phyloP scores from a whole-genome alignment of 306 rosid genomes.

The Psophocarpus tetragonolobus region DNA sequence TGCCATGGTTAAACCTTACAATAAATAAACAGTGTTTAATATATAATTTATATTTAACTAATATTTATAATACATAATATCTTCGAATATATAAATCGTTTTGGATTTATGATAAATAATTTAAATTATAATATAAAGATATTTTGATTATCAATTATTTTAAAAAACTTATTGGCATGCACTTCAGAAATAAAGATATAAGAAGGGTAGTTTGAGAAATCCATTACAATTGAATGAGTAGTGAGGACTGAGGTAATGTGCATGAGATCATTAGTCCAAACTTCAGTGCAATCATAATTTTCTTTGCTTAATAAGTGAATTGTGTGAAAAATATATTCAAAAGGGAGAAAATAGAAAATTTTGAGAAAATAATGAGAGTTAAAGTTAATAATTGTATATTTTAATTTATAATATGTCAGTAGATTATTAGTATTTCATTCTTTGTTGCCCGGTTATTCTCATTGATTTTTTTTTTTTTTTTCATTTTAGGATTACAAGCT shows the following conservation, averaged over 20 bases:
- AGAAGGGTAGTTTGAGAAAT: too few species aligned
- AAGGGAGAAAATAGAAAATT: background rate
- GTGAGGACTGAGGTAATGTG: too few species aligned
- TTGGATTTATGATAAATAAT: background rate
- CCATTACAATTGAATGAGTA: too few species aligned
- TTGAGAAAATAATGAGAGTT: background rate
- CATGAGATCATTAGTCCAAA: too few species aligned
- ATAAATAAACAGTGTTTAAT: background rate
- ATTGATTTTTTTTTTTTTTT: background rate
- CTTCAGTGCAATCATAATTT: too few species aligned
- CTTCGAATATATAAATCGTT: background rate
- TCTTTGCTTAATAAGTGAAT: background rate
- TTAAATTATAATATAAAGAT: background rate
- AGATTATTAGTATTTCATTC: background rate
- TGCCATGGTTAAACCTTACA: too few species aligned
- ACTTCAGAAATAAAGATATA: too few species aligned
- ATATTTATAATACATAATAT: too few species aligned
- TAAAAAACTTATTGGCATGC: background rate
- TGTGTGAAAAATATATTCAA: background rate
- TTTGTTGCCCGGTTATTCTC: background rate
- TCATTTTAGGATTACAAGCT: slow-evolving; percentile 41
- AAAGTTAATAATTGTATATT: background rate
- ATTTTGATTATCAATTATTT: background rate
- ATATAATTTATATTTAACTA: background rate
- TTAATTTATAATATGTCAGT: background rate